Conservation (phyloP, 371 early-diverging fungal genomes). For the Chytridium lagenaria region DNA sequence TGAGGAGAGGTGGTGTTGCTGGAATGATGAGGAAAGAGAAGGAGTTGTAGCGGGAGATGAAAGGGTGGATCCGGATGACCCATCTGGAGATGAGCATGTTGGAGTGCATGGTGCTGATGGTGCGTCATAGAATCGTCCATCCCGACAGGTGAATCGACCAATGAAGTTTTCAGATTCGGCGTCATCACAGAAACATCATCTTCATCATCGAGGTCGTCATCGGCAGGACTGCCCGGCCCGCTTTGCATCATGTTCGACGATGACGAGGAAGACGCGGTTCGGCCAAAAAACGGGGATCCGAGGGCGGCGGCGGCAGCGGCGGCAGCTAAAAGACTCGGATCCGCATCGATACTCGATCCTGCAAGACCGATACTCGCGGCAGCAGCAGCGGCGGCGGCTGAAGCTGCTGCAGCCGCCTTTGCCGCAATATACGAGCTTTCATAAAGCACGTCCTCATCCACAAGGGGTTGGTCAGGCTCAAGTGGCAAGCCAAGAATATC, state of each 20-base stretch:
- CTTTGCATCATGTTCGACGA: background rate
- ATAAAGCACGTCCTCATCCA: conserved; percentile 11
- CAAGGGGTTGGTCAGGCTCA: background rate
- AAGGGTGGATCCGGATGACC: no score
- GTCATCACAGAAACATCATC: conserved; percentile 2
- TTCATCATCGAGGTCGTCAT: conserved; percentile 8
- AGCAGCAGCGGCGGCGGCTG: background rate
- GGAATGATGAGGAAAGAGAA: background rate
- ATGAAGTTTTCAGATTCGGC: background rate
- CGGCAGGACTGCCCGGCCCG: background rate
- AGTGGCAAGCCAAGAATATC: conserved; percentile 30
- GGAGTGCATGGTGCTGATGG: background rate
- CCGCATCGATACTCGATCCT: background rate
- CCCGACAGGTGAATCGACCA: background rate
- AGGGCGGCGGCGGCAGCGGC: background rate
- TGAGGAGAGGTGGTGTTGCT: no score
- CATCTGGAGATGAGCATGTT: no score
- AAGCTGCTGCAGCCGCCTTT: background rate
- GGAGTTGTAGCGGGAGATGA: background rate
- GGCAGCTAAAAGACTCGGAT: background rate
- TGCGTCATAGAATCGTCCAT: background rate
- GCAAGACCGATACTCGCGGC: background rate
- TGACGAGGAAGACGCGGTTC: background rate
- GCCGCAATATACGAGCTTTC: background rate
- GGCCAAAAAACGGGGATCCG: background rate